A percentile compares a stretch with the other conserved stretches of the same genome.
Evolutionary conservation across 2,329 filamentous ascomycete genomes (phyloP).

Genomic region (Pseudocercospora crystallina): DNA sequence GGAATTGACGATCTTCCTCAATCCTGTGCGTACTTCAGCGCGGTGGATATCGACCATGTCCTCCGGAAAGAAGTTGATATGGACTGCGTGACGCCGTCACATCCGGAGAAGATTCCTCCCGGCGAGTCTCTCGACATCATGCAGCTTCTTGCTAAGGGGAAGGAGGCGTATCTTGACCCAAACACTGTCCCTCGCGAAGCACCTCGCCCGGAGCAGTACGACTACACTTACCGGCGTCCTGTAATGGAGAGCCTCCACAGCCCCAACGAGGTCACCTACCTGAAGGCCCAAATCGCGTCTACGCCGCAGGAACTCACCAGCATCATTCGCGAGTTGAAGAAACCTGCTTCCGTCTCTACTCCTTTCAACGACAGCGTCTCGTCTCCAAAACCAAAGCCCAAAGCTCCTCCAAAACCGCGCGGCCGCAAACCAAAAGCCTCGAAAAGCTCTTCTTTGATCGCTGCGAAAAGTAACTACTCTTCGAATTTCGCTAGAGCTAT

Average conservation of each 20-base stretch:
- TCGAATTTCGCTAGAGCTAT: too few species aligned
- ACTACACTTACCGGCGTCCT: constrained; percentile 69
- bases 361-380: constrained; percentile 5
- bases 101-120: constrained; percentile 72
- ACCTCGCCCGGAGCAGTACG: constrained; percentile 61
- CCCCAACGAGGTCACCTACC: constrained; percentile 50
- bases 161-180: constrained; percentile 67
- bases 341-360: constrained; percentile 2
- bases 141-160: constrained; percentile 72
- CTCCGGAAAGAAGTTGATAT: constrained; percentile 98
- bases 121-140: constrained; percentile 86
- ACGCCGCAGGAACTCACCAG: constrained; percentile 67
- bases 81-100: constrained; percentile 91
- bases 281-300: constrained; percentile 80
- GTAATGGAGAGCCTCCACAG: constrained; percentile 70
- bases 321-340: constrained; percentile 22
- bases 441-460: constrained; percentile 1
- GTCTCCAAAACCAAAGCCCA: constrained; percentile 1
- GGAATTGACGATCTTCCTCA: constrained; percentile 95
- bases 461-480: constrained; percentile 6
- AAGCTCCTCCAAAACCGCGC: constrained; percentile 7
- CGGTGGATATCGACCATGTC: constrained; percentile 91
- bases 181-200: constrained; percentile 56
- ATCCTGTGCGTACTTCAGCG: constrained; percentile 91
- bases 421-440: constrained; percentile 3